Evolutionary conservation across 2,329 filamentous ascomycete species (phyloP), one percentile per base, ranked within the genome.

Genomic region (Fusarium buharicum): DNA sequence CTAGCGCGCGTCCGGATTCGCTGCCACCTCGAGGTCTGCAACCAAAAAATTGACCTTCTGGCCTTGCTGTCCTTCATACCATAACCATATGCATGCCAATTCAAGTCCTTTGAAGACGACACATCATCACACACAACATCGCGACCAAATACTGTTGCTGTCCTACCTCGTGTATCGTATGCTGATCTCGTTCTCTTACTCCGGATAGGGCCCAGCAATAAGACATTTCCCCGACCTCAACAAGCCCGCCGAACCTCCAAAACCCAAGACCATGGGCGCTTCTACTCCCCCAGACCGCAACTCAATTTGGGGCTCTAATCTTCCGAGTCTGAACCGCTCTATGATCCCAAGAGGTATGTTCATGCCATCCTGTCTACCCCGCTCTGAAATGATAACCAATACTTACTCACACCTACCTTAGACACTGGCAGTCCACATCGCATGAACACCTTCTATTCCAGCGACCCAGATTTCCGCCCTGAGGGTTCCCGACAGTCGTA

Each of bases 401-500:
- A 36, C 22, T 24, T 55, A 46, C 68, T 70, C 50, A 68, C 64
- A 13, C 45, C 24, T 30, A 38, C 16, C 20, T 17, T 54, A 74
- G 74, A 74, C 16, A 50, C 70, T 52, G 70, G 76, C 50, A 70
- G 72, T 50, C 86, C 88, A 70, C 87, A 86, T 4, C 90, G 90
- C 44, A 91, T 90, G 6, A 83, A 87, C 59, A 90, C 89, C 55
- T 79, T 93, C 34, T 82, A 90, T 57, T 82, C 86, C 39, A 85
- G 77, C 55, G 73, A 77, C 61, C 73, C 77, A 27, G 70, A 80
- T 33, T 81, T 81, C 66, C 85, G 82, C 63, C n/a, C n/a, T n/a
- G n/a, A n/a, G n/a, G n/a, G n/a, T n/a, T n/a, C 78, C 2, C 79
- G 81, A 33, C 78, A 50, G 11, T 54, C 59, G 41, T 73, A 70